Conservation (phyloP, 1,284 basidiomycete genomes). For the Sanguinoderma infundibulare region DNA sequence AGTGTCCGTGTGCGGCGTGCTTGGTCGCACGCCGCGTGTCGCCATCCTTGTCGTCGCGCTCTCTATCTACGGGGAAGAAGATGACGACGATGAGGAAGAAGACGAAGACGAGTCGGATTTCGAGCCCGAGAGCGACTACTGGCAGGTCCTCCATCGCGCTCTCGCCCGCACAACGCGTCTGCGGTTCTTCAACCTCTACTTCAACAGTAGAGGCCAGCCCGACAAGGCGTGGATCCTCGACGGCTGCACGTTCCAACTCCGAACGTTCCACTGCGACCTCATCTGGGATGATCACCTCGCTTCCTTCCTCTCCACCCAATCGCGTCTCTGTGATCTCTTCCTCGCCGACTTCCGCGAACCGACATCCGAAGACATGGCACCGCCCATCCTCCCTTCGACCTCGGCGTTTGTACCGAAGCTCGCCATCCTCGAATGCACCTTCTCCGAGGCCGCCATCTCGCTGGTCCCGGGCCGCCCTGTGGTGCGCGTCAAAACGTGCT, state of each 20-base stretch:
- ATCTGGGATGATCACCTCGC: slow-evolving; percentile 62
- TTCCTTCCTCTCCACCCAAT: slow-evolving; percentile 57
- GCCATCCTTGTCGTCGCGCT: slow-evolving; percentile 55
- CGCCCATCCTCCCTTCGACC: slow-evolving; percentile 31
- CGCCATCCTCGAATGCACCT: slow-evolving; percentile 64
- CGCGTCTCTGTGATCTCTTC: slow-evolving; percentile 56
- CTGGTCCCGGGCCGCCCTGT: slow-evolving; percentile 62
- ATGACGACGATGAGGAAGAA: slow-evolving; percentile 16
- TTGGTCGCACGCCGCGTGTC: slow-evolving; percentile 50
- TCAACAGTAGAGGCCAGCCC: slow-evolving; percentile 45
- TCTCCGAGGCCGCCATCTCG: slow-evolving; percentile 60
- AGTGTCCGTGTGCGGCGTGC: slow-evolving; percentile 48
- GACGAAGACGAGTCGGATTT: slow-evolving; percentile 16
- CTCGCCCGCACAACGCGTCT: slow-evolving; percentile 49
- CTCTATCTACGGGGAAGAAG: slow-evolving; percentile 45
- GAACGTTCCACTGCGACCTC: slow-evolving; percentile 65
- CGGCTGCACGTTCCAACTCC: slow-evolving; percentile 53
- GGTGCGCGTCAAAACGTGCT: slow-evolving; percentile 67
- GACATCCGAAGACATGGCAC: slow-evolving; percentile 17
- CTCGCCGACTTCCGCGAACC: slow-evolving; percentile 57
- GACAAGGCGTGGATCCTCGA: slow-evolving; percentile 57
- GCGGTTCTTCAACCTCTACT: slow-evolving; percentile 55
- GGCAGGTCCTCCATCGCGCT: slow-evolving; percentile 52
- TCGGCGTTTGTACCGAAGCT: slow-evolving; percentile 49
- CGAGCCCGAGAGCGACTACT: slow-evolving; percentile 45